Evolutionary conservation across 2,329 filamentous ascomycete genomes (phyloP), one percentile per base, ranked within the genome.

Genomic region (Lasiodiplodia sp.): DNA sequence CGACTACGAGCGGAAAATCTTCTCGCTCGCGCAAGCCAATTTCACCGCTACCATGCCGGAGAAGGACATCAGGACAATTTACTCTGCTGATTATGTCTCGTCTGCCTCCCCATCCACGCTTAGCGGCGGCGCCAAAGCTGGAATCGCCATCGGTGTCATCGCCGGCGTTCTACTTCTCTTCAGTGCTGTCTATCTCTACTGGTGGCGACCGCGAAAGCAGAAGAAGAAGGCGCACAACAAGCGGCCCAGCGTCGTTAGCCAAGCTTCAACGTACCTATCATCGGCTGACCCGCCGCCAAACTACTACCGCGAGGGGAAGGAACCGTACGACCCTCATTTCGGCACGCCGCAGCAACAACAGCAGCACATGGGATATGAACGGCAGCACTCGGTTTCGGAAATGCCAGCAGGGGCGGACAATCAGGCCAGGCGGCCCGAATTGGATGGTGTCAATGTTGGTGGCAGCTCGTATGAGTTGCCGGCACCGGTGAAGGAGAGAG

Each of bases 1-100:
- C 12, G 78, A 81, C 64, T 78, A 79, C 53, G 77, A 80, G 23
- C 72, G 72, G 1, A 16, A 63, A 3, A 77, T 75, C 51, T 79
- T 80, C 60, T 77, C 73, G 0, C 25, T 67, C 5, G 16, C 65
- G 1, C 65, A 67, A 53, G 49, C 53, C 16, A 60, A 28, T 2
- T 60, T 67, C 3, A 1, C 40, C 10, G 55, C 38, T 16, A 40
- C 65, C 0, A 18, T 52, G 34, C 65, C 53, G 10, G 2, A n/a
- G 1, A 12, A 1, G 1, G 38, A 60, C 18, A 60, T 67, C 34
- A 10, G n/a, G 0, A 21, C 55, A 1, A 60, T 67, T 18, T 3
- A 56, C 51, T 73, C 75, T 51, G 71, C 55, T 16, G 68, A 69
- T 4, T 76, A 72, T 47, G 31, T 66, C 7, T 4, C 47, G 2